Base-by-base conservation (phyloP, 192 early-diverging fungal species). In the Backusella mclennaniae region DNA sequence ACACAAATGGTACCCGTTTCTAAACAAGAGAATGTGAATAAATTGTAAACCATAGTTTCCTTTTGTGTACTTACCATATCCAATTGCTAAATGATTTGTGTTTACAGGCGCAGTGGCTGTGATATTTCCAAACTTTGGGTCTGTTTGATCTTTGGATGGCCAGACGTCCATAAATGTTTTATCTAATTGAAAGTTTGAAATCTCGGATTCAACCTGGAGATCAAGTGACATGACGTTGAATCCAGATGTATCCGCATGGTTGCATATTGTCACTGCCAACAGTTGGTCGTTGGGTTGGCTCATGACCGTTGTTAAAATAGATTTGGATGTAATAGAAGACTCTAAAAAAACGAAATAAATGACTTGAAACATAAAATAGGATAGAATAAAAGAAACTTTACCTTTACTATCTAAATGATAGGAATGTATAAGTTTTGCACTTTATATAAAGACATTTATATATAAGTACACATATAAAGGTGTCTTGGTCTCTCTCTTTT, bases 1-100 rank as follows among this genome's bases (percentile, higher is more conserved):
- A 95, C 73, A 67, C 77, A 84, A 15, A 94, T 88, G 17, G 85
- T 84, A 0, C 93, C 93, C 36, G 80, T 85, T 12, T 88, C 92
- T 95, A 80, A 46, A 49, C 8, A 69, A 35, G 19, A 38, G 19
- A 4, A 1, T 59, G 7, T 63, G 11, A 11, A 59, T 63, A 29
- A 2, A 63, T 63, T 33, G 33, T 33, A 33, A 33, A 33, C 33
- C 3, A 29, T 5, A 21, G 8, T 4, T 12, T 26, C 3, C 6
- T 49, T 49, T 26, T 63, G 2, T 29, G 19, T 49, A 78, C 74
- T 44, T 79, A 94, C 93, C 90, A 70, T 84, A 88, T 4, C 92
- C 93, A 41, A 93, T 71, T 11, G 93, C 93, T 19, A 93, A 82
- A 44, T 87, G 79, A 33, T 85, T 86, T 33, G 90, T 88, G 68